phyloP scores from a whole-genome alignment of 768 basidiomycete genomes.

The Sutorius australiensis region DNA sequence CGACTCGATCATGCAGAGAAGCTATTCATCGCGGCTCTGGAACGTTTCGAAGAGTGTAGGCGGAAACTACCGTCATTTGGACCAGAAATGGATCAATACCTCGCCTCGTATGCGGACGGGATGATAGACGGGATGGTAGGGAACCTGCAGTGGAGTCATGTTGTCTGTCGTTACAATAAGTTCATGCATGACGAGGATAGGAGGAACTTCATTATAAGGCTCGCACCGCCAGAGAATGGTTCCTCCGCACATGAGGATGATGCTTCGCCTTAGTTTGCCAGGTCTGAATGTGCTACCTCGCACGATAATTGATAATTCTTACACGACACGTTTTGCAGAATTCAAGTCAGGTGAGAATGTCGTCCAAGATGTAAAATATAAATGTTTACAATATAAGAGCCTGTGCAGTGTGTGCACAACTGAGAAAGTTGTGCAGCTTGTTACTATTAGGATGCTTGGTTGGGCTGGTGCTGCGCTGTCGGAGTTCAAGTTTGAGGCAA shows the following conservation, averaged over 20 bases:
- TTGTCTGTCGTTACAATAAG: conserved; percentile 8
- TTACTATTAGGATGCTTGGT: too few relatives aligned
- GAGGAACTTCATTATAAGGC: conserved; percentile 1
- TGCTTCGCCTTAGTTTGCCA: neutral
- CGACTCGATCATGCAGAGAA: conserved; percentile 5
- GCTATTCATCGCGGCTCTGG: conserved; percentile 3
- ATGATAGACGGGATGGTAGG: conserved; percentile 7
- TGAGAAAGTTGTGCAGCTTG: too few relatives aligned
- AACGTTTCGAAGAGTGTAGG: conserved; percentile 3
- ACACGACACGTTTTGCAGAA: too few relatives aligned
- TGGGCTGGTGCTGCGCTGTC: too few relatives aligned
- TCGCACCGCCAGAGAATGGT: neutral
- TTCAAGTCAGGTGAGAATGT: too few relatives aligned
- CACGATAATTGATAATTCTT: too few relatives aligned
- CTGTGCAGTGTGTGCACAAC: too few relatives aligned
- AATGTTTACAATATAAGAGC: too few relatives aligned
- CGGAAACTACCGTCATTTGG: conserved; percentile 7
- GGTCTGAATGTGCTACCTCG: neutral
- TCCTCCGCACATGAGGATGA: neutral
- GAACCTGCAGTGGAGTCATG: conserved; percentile 14
- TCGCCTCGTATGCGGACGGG: conserved; percentile 7
- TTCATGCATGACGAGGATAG: conserved; percentile 14
- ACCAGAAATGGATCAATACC: conserved; percentile 6
- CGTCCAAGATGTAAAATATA: too few relatives aligned
- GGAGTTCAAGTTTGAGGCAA: too few relatives aligned